Evolutionary conservation across 192 early-diverging fungal species (phyloP), one percentile per base, ranked within the genome.

Genomic region (Coemansia sp.): DNA sequence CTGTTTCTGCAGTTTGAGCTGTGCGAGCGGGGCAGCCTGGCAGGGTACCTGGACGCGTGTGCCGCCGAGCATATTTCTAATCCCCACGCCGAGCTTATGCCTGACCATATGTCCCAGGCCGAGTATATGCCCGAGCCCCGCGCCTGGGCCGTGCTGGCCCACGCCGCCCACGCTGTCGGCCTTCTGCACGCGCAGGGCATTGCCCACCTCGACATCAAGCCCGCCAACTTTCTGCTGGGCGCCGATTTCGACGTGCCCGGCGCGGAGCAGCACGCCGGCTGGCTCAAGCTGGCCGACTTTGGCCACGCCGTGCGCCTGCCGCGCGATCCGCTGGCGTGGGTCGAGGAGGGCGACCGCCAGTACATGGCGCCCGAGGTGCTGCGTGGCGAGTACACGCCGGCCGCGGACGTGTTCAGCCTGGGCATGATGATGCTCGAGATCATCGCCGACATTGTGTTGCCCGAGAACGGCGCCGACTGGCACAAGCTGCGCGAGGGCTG

Each of bases 281-380:
- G 70, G 32, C 76, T 96, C 11, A 93, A 93, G 67, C 88, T 96
- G 60, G 92, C 86, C 2, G 95, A 98, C 77, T 98, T 94, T 89
- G 95, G 95, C 6, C 76, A 89, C 11, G 92, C 96, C 1, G 71
- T 62, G 47, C 64, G 61, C 6, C 56, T 71, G 35, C 62, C 63
- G 14, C 54, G 58, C 54, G 56, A 46, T 32, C 57, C 57, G 14
- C 58, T 53, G 40, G 62, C 58, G 24, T 62, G 69, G 58, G 66
- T 71, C 44, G 67, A 72, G 18, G 96, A 98, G 71, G 96, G 96
- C 2, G 96, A 98, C 80, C 87, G 95, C 51, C 83, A 83, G 38
- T 98, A 98, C 56, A 85, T 98, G 69, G 92, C 96, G 6, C 89
- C 90, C 7, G 96, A 98, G 65, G 67, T 94, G 8, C 67, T 98